These are phyloP conservation scores for Boletus smithii DNA, from an alignment of 1,284 basidiomycete genomes.

Conservation along the genomic window DNA sequence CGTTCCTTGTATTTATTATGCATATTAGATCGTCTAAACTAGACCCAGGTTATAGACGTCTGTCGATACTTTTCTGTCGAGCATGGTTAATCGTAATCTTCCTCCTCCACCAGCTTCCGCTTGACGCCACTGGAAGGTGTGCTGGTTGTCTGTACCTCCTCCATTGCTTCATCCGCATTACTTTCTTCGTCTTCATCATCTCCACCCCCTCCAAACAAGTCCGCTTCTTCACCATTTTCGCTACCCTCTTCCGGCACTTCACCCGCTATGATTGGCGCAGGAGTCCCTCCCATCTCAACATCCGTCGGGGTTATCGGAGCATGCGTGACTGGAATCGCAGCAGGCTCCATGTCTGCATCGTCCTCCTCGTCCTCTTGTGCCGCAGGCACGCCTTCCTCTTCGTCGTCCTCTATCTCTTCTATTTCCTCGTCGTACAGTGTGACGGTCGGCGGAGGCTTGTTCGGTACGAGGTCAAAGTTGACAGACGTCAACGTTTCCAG, in stretches of 20 bases:
- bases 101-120: conserved; percentile 77
- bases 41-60: conserved; percentile 4
- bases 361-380: conserved; percentile 48
- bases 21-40: conserved; percentile 25
- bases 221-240: conserved; percentile 57
- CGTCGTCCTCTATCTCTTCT: conserved; percentile 67
- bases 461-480: conserved; percentile 92
- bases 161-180: conserved; percentile 57
- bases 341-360: conserved; percentile 60
- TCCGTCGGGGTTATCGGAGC: conserved; percentile 53
- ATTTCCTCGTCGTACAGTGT: conserved; percentile 75
- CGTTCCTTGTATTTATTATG: conserved; percentile 27
- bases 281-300: conserved; percentile 53
- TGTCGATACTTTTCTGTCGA: conserved; percentile 6
- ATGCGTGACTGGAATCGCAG: conserved; percentile 37
- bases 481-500: conserved; percentile 85
- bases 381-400: conserved; percentile 20
- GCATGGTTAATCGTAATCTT: conserved; percentile 67
- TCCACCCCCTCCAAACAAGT: conserved; percentile 62
- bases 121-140: conserved; percentile 60
- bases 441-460: conserved; percentile 72
- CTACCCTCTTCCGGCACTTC: conserved; percentile 56
- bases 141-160: conserved; percentile 59
- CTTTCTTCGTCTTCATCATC: conserved; percentile 73
- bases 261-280: conserved; percentile 40